Conservation (phyloP, 257 asterid genomes). For the Petunia axillaris region DNA sequence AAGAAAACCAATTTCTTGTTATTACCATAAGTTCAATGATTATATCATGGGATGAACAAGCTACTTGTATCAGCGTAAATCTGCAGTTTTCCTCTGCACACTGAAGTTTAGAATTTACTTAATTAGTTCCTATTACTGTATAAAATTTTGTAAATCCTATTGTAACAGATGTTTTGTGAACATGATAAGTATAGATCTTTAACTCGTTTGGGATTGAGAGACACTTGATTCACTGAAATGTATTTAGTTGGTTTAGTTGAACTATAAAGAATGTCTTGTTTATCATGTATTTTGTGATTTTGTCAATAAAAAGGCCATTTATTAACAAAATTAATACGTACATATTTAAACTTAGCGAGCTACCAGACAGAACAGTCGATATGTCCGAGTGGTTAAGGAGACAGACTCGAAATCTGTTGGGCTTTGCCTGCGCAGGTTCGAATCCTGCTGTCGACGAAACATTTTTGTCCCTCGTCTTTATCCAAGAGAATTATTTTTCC, state of each 20-base stretch:
- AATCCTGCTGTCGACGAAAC: conserved; percentile 60
- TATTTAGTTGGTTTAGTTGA: neutral
- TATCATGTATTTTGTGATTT: too few species aligned
- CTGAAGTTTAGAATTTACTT: neutral
- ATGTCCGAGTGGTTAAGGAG: conserved; percentile 73
- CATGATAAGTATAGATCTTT: neutral
- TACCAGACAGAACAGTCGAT: conserved; percentile 32
- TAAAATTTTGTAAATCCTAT: neutral
- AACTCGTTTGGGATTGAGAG: neutral
- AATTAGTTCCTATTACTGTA: neutral
- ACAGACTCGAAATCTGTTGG: conserved; percentile 69
- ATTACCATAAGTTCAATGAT: neutral
- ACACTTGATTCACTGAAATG: neutral
- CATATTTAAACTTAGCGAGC: too few species aligned
- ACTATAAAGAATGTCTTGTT: too few species aligned
- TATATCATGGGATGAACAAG: conserved; percentile 3
- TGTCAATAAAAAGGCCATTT: too few species aligned
- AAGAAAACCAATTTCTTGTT: neutral
- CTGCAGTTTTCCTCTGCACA: neutral
- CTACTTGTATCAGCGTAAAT: neutral
- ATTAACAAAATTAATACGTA: too few species aligned
- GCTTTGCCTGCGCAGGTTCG: conserved; percentile 72
- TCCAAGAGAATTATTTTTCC: neutral
- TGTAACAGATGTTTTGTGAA: neutral
- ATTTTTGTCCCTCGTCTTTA: neutral